Evolutionary conservation across 116 monocot species (phyloP).

Genomic region (Dioscorea cayenensis): DNA sequence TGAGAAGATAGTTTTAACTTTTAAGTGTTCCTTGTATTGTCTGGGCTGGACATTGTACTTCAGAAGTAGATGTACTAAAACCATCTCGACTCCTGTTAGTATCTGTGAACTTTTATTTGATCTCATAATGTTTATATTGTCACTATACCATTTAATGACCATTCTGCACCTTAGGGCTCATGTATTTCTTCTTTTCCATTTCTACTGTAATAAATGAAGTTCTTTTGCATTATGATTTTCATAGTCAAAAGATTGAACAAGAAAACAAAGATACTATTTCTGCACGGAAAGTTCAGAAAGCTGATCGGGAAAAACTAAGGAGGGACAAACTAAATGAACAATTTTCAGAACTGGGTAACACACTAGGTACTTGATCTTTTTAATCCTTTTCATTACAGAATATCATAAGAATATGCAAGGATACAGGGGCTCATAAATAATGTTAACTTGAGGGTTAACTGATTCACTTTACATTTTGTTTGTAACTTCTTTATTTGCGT

Average conservation of each 20-base stretch:
- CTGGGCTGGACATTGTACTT: too few relatives aligned
- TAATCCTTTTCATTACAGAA: background rate
- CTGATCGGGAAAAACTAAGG: slow-evolving; percentile 74
- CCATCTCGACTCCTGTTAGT: background rate
- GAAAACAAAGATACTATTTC: slow-evolving; percentile 6
- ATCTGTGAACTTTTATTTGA: background rate
- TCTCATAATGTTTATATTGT: background rate
- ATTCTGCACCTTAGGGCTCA: background rate
- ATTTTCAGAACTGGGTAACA: slow-evolving; percentile 57
- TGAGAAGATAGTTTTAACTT: too few relatives aligned
- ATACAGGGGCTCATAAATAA: background rate
- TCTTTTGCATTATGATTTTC: background rate
- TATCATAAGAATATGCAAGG: background rate
- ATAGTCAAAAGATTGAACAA: slow-evolving; percentile 3
- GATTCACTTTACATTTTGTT: too few relatives aligned
- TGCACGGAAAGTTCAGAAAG: slow-evolving; percentile 64
- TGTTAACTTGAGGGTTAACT: background rate
- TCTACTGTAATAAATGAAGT: background rate
- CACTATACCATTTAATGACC: background rate
- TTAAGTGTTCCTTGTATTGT: too few relatives aligned
- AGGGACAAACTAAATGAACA: slow-evolving; percentile 67
- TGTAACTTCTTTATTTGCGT: too few relatives aligned
- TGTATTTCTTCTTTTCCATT: background rate
- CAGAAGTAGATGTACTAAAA: too few relatives aligned
- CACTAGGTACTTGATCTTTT: slow-evolving; percentile 34